Evolutionary conservation across 768 basidiomycete species (phyloP).

Genomic region (Termitomyces sp.): DNA sequence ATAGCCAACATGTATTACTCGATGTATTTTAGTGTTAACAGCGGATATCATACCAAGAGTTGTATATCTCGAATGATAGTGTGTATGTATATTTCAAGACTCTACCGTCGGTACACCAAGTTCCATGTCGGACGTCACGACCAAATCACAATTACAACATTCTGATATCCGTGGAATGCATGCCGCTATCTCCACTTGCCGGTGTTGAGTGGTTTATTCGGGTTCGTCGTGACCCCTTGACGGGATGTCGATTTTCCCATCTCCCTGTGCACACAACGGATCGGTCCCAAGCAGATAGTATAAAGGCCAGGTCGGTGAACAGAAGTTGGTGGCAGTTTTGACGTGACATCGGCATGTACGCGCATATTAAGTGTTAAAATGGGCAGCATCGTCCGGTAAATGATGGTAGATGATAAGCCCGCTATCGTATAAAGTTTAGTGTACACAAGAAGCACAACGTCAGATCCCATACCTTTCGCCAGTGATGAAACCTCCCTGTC

Average conservation of each 20-base stretch:
- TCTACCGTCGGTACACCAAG: background rate
- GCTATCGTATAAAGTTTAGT: constrained; percentile 21
- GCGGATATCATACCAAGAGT: background rate
- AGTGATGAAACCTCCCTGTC: constrained; percentile 39
- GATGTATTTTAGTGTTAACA: constrained; percentile 8
- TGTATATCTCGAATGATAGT: background rate
- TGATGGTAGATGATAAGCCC: constrained; percentile 43
- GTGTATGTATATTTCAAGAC: background rate
- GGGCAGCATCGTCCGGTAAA: constrained; percentile 34
- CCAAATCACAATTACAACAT: constrained; percentile 33
- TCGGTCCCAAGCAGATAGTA: constrained; percentile 38
- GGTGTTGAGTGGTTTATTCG: constrained; percentile 25
- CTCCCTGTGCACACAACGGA: constrained; percentile 33
- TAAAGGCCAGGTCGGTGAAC: constrained; percentile 29
- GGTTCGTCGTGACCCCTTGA: constrained; percentile 37
- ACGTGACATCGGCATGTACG: constrained; percentile 28
- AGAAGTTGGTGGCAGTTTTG: constrained; percentile 28
- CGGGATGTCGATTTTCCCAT: constrained; percentile 35
- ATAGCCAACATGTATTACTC: constrained; percentile 7
- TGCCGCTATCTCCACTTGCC: constrained; percentile 46
- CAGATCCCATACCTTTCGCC: constrained; percentile 35
- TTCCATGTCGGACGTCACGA: background rate
- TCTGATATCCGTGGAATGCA: constrained; percentile 38
- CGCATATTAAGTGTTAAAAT: constrained; percentile 31
- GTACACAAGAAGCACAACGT: background rate